phyloP scores from a whole-genome alignment of 2,329 filamentous ascomycete species.

The Tricladium varicosporioides region DNA sequence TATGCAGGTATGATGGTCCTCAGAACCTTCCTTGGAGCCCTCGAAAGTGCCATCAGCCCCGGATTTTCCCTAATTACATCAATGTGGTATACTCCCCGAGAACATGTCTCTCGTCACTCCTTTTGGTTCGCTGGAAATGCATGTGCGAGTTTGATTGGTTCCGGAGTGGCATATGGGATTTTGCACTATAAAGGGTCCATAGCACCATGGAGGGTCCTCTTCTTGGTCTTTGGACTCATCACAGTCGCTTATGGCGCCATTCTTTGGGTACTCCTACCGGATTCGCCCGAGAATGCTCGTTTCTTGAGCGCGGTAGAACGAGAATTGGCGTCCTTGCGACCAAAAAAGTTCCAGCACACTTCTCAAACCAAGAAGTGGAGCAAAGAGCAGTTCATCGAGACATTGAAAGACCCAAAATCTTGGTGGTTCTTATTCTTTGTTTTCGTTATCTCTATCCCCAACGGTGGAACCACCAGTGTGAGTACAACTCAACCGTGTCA shows the following conservation, averaged over 20 bases:
- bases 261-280: constrained; percentile 46
- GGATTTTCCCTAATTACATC: constrained; percentile 35
- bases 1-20: constrained; percentile 19
- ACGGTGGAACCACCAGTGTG: constrained; percentile 40
- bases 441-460: constrained; percentile 36
- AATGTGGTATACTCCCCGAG: constrained; percentile 41
- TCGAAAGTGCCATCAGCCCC: constrained; percentile 31
- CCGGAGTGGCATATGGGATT: constrained; percentile 35
- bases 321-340: constrained; percentile 31
- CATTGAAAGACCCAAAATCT: constrained; percentile 35
- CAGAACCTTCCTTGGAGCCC: constrained; percentile 32
- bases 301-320: constrained; percentile 40
- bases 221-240: constrained; percentile 21
- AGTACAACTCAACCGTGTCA: not conserved
- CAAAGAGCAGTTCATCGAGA: constrained; percentile 35
- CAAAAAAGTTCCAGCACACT: constrained; percentile 8
- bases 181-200: constrained; percentile 25
- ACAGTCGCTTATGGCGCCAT: constrained; percentile 31
- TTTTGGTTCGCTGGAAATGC: constrained; percentile 28
- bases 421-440: constrained; percentile 24
- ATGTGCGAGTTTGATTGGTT: constrained; percentile 32
- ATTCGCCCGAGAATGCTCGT: constrained; percentile 44
- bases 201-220: constrained; percentile 23
- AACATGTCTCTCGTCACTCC: constrained; percentile 12
- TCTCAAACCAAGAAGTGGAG: constrained; percentile 34